Base-by-base conservation (phyloP, 176 grass and related monocot genomes). In the Musa troglodytarum region DNA sequence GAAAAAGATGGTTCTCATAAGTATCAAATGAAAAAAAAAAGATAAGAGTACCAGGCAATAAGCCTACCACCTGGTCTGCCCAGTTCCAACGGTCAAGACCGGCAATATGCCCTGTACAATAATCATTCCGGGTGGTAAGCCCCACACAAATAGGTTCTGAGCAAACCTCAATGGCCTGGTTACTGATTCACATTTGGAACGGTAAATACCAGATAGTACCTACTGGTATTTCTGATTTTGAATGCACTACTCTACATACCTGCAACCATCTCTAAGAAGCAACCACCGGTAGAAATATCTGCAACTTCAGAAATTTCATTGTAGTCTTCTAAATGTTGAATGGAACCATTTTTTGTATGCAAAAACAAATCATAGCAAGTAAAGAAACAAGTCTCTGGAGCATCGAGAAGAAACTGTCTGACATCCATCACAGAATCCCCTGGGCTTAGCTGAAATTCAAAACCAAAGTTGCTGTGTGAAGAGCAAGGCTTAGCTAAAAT, bases 381-480 rank as follows among this genome's bases (percentile, higher is more conserved):
- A 81, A 89, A 99, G 82, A 94, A 99, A 85, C 96, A 99, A 71
- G 96, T 99, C 73, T 99, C 96, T 29, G 96, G 91, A 29, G 96
- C 91, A 69, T 99, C 96, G 74, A 92, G 84, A 65, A 99, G 89
- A 76, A 99, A 99, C 82, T 99, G 96, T 76, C 92, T 92, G 24
- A 95, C 86, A 79, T 99, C 96, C 63, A 95, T 91, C 71, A 99
- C 96, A 63, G 90, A 89, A 76, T 99, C 96, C 34, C 91, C 91
- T 52, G 96, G 96, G 65, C 88, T 99, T 82, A 99, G 74, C 96
- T 99, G 82, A 74, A 83, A 80, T 58, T 53, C 64, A 84, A 71
- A 88, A 49, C 74, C 82, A 55, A 43, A 43, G 34, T 43, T 43
- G 4, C 34, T 6, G 34, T 43, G 34, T 43, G 34, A 43, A 43